These are phyloP conservation scores for Puccinia hordei DNA, from an alignment of 1,284 basidiomycete species.

Conservation along the genomic window DNA sequence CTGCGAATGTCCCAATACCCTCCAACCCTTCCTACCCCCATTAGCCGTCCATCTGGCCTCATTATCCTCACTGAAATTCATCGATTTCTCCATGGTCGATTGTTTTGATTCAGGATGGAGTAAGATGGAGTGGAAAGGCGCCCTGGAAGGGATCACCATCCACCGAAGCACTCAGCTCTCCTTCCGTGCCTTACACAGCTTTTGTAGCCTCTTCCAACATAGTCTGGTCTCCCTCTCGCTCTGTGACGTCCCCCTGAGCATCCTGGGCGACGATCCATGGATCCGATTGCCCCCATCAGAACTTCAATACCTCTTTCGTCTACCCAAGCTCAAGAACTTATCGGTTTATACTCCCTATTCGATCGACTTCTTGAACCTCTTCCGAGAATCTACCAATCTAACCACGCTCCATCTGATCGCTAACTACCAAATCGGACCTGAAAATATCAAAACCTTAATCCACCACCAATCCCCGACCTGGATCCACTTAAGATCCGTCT, in stretches of 20 bases:
- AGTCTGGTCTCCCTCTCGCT: neutral
- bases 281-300: neutral
- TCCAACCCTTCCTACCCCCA: neutral
- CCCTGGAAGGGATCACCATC: neutral
- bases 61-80: neutral
- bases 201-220: neutral
- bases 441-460: neutral
- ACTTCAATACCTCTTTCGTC: neutral
- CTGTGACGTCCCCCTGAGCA: neutral
- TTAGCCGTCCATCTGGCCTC: conserved; percentile 12
- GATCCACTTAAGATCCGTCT: neutral
- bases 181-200: neutral
- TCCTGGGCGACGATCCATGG: too few species aligned
- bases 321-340: neutral
- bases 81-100: neutral
- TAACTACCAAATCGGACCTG: neutral
- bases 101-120: conserved; percentile 11
- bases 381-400: neutral
- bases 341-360: neutral
- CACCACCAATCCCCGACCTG: neutral
- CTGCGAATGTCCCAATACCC: neutral
- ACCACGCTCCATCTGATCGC: neutral
- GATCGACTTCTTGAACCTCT: neutral
- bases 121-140: conserved; percentile 17
- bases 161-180: too few species aligned